Evolutionary conservation across 75 land plant genomes (phyloP).

Genomic region (Chamaecyparis obtusa): DNA sequence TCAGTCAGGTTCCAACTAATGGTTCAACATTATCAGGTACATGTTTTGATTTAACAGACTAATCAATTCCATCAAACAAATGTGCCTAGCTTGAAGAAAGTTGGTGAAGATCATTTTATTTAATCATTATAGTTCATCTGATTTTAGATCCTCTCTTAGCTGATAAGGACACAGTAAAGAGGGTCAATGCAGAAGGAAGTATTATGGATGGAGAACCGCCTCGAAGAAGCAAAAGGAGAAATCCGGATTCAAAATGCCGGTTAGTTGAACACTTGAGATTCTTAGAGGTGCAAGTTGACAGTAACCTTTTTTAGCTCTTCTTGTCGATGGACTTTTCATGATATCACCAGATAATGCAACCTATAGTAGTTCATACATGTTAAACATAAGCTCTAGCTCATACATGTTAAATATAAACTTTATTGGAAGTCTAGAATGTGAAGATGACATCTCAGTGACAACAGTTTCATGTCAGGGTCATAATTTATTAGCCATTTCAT

Average conservation of each 20-base stretch:
- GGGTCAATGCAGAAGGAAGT: not conserved
- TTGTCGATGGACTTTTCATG: slow-evolving; percentile 4
- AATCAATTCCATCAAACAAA: not conserved
- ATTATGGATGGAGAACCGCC: not conserved
- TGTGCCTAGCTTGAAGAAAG: not conserved
- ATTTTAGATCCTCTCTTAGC: not conserved
- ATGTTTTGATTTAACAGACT: not conserved
- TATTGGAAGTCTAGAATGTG: not conserved
- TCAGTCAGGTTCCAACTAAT: not conserved
- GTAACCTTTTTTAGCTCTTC: not conserved
- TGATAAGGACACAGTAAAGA: not conserved
- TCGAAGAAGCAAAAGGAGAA: not conserved
- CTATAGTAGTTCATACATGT: not conserved
- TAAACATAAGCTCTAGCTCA: not conserved
- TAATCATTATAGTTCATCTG: not conserved
- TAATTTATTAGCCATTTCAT: not conserved
- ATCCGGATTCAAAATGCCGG: slow-evolving; percentile 9
- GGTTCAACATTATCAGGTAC: not conserved
- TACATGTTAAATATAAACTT: too few relatives aligned
- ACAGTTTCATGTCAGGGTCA: not conserved
- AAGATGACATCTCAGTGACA: not conserved
- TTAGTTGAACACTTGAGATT: slow-evolving; percentile 1
- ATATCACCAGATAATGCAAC: not conserved
- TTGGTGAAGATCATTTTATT: not conserved
- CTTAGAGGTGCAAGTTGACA: not conserved